Evolutionary conservation across 1,139 yeast species (phyloP), one percentile per base, ranked within the genome.

Genomic region (Lodderomyces margitis): DNA sequence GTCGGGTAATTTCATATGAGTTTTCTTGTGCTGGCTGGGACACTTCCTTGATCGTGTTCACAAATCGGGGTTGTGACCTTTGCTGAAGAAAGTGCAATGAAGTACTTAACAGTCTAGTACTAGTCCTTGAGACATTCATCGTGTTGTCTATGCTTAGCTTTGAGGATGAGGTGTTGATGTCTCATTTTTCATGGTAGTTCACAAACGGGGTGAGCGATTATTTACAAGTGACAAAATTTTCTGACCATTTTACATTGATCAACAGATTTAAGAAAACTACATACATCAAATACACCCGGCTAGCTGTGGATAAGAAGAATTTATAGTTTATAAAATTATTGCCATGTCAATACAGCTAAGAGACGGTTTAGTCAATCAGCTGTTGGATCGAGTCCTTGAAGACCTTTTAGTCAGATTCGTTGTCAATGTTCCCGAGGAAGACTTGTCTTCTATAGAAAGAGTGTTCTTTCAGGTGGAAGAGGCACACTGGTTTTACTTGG

Each of bases 401-500:
- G 98, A 92, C 58, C 70, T 92, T 34, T 72, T 89, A 32, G 98
- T 88, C 38, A 73, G 98, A 48, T 94, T 94, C 58, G 82, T 94
- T 42, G 80, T 91, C 47, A 94, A 92, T 67, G 86, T 92, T 40
- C 98, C 98, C 5, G 80, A 80, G 11, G 98, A 91, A 58, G 98
- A 92, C 61, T 67, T 91, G 42, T 81, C 92, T 24, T 78, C 92
- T 16, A 80, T 87, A 37, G 96, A 89, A 54, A 74, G 98, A 56
- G 85, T 91, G 28, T 80, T 89, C 57, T 94, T 94, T 67, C 96
- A 91, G 59, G 83, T 94, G 34, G 99, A 94, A 70, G 98, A 94
- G 62, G 98, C 98, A 2, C 96, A 89, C 56, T 94, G 98, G 98
- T 94, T 87, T 60, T 94, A 91, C 61, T 80, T 87, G 38, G 99